phyloP scores from a whole-genome alignment of 345 rosid species.

The Stellera chamaejasme region DNA sequence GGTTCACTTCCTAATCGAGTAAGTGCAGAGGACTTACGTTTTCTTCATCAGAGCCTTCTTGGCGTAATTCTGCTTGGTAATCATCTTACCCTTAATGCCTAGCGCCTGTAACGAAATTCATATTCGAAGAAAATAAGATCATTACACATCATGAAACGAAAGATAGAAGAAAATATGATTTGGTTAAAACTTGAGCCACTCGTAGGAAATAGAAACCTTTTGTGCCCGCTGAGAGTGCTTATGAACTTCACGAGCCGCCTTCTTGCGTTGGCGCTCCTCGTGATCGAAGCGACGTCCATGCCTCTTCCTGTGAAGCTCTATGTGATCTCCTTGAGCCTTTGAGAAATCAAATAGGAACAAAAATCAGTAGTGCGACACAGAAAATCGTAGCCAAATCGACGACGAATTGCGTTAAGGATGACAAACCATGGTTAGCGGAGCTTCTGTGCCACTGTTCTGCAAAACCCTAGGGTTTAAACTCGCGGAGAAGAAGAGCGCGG shows the following conservation, averaged over 20 bases:
- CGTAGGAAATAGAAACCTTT: slow-evolving; percentile 24
- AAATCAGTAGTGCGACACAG: not conserved
- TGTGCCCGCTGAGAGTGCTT: slow-evolving; percentile 68
- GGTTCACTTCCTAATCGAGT: no score
- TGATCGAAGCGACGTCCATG: slow-evolving; percentile 72
- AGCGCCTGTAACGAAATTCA: slow-evolving; percentile 25
- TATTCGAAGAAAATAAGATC: not conserved
- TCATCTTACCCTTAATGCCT: slow-evolving; percentile 80
- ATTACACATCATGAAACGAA: not conserved
- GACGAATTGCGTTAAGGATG: not conserved
- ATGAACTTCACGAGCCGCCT: slow-evolving; percentile 85
- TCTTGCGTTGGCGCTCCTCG: slow-evolving; percentile 85
- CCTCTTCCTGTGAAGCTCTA: slow-evolving; percentile 74
- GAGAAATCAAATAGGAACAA: not conserved
- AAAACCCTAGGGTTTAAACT: slow-evolving; percentile 13
- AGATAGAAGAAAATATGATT: not conserved
- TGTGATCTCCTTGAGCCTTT: slow-evolving; percentile 97
- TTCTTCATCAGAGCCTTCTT: slow-evolving; percentile 80
- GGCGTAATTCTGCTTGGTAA: slow-evolving; percentile 60
- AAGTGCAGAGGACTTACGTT: slow-evolving; percentile 33
- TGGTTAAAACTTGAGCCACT: not conserved
- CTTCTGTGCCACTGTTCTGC: not conserved
- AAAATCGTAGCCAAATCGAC: not conserved
- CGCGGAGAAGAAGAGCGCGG: not conserved
- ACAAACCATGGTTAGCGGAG: not conserved